Percentiles rank a stretch among this genome's conserved stretches.
These are phyloP conservation scores for Nicotiana knightiana DNA, from an alignment of 257 asterid genomes.

Conservation along the genomic window DNA sequence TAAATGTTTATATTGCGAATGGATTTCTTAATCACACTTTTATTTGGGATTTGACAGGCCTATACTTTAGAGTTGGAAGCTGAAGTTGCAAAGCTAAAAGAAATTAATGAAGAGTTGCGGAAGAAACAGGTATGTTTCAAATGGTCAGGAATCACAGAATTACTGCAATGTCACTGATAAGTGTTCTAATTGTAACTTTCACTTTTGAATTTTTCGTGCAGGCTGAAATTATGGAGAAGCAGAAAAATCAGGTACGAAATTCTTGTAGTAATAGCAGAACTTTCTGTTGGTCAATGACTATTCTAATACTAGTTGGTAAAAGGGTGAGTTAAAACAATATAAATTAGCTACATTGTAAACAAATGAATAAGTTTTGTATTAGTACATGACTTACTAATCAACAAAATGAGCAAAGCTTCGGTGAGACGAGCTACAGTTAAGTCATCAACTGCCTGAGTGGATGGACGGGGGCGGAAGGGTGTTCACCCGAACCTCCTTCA, in stretches of 20 bases:
- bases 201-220: slow-evolving; percentile 24
- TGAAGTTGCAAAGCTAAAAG: slow-evolving; percentile 76
- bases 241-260: slow-evolving; percentile 64
- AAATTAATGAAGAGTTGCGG: slow-evolving; percentile 63
- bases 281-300: background rate
- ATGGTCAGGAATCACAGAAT: background rate
- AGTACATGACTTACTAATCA: background rate
- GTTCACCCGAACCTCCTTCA: no score
- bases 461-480: background rate
- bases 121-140: slow-evolving; percentile 57
- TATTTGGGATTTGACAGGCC: slow-evolving; percentile 42
- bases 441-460: background rate
- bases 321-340: background rate
- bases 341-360: background rate
- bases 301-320: background rate
- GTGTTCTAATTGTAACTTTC: background rate
- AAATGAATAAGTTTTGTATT: background rate
- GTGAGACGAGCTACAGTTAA: background rate
- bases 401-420: background rate
- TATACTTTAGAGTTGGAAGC: slow-evolving; percentile 90
- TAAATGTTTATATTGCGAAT: slow-evolving; percentile 5
- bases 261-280: background rate
- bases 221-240: slow-evolving; percentile 69
- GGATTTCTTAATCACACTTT: background rate
- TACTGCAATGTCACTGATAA: background rate